Percentiles rank a stretch among this genome's conserved stretches.
phyloP scores from a whole-genome alignment of 108 stramenopile genomes.

The Mayamaea pseudoterrestris region DNA sequence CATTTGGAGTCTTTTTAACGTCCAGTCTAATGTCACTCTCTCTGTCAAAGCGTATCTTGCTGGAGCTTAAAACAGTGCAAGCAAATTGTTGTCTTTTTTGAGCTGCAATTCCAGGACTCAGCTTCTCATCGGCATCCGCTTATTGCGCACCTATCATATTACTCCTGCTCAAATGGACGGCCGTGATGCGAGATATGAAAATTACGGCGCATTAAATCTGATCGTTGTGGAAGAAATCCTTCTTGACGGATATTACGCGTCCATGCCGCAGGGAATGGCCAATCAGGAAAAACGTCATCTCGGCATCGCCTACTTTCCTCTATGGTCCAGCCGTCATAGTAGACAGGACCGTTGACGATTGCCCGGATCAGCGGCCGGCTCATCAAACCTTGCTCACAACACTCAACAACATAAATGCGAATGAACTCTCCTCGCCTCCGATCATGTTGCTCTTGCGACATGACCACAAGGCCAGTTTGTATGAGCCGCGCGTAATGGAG shows the following conservation, averaged over 20 bases:
- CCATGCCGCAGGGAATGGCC: slow-evolving; percentile 45
- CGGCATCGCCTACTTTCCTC: slow-evolving; percentile 21
- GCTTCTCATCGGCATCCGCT: no score
- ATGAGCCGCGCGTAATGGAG: slow-evolving; percentile 37
- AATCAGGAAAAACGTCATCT: slow-evolving; percentile 23
- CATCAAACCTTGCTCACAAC: slow-evolving; percentile 55
- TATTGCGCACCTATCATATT: no score
- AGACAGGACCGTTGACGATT: slow-evolving; percentile 24
- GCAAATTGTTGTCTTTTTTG: no score
- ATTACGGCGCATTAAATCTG: neutral
- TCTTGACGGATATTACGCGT: slow-evolving; percentile 31
- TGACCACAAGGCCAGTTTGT: slow-evolving; percentile 39
- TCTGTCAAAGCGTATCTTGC: no score
- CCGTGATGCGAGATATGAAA: neutral
- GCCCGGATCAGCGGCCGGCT: slow-evolving; percentile 25
- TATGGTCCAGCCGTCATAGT: slow-evolving; percentile 34
- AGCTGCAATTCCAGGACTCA: no score
- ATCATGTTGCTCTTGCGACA: slow-evolving; percentile 20
- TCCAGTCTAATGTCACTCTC: no score
- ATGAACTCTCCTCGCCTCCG: slow-evolving; percentile 19
- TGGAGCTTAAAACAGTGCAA: no score
- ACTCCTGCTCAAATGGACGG: no score
- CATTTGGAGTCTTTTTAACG: no score
- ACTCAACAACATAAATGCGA: slow-evolving; percentile 24
- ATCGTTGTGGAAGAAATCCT: neutral